Conservation (phyloP, 1,284 basidiomycete species). For the Apiotrichum gamsii region DNA sequence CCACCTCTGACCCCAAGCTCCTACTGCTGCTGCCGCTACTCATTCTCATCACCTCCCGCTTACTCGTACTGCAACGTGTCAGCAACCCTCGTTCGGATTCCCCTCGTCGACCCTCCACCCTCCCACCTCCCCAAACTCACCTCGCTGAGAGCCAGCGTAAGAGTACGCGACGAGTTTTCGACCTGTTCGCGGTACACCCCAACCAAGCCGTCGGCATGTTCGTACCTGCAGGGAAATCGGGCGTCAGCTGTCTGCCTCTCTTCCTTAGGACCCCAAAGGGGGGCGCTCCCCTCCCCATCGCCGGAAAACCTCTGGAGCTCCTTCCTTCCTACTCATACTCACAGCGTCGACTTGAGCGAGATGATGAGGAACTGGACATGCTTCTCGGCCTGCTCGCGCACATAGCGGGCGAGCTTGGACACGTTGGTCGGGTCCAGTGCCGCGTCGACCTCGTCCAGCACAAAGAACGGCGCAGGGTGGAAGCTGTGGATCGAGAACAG, state of each 20-base stretch:
- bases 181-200: slow-evolving; percentile 93
- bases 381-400: slow-evolving; percentile 61
- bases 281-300: neutral
- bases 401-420: slow-evolving; percentile 84
- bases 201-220: slow-evolving; percentile 82
- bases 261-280: neutral
- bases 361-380: slow-evolving; percentile 94
- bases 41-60: too few relatives aligned
- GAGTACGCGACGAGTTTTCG: slow-evolving; percentile 76
- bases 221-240: slow-evolving; percentile 56
- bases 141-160: slow-evolving; percentile 65
- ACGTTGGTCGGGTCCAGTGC: slow-evolving; percentile 95
- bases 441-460: slow-evolving; percentile 96
- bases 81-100: neutral
- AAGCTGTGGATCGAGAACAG: slow-evolving; percentile 97
- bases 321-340: too few relatives aligned
- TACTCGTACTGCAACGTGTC: slow-evolving; percentile 4
- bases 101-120: too few relatives aligned
- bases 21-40: too few relatives aligned
- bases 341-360: slow-evolving; percentile 60
- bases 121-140: too few relatives aligned
- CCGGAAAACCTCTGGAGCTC: neutral
- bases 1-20: too few relatives aligned
- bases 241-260: neutral
- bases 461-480: slow-evolving; percentile 97